Percentiles rank a stretch among this genome's conserved stretches.
Conservation (phyloP, 192 early-diverging fungal genomes). For the Linnemannia exigua region DNA sequence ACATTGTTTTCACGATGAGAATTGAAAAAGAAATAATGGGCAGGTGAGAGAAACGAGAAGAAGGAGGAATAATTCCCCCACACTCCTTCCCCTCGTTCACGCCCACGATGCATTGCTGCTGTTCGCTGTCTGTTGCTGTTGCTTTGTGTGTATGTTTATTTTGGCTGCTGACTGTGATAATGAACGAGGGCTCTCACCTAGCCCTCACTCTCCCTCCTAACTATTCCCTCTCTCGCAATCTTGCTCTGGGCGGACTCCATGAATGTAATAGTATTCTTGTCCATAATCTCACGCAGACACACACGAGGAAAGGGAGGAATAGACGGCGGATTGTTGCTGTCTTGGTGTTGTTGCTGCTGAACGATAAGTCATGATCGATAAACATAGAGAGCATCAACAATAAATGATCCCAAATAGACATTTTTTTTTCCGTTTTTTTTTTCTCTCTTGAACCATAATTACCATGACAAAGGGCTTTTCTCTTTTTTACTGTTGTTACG, state of each 20-base stretch:
- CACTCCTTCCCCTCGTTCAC: background rate
- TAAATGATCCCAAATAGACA: background rate
- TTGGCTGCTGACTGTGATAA: background rate
- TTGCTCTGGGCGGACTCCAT: background rate
- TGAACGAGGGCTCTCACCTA: background rate
- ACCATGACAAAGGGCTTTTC: conserved; percentile 1
- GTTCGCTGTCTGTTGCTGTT: background rate
- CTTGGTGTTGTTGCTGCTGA: too few species aligned
- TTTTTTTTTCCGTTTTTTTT: background rate
- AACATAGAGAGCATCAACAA: background rate
- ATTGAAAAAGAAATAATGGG: background rate
- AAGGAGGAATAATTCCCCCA: background rate
- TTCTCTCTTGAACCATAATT: background rate
- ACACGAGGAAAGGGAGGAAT: too few species aligned
- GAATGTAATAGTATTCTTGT: too few species aligned
- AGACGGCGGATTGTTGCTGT: too few species aligned
- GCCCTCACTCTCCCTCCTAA: background rate
- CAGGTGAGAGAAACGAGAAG: background rate
- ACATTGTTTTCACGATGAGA: too few species aligned
- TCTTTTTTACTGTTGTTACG: too few species aligned
- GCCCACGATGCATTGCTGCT: background rate
- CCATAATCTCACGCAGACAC: too few species aligned
- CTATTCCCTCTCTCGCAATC: background rate
- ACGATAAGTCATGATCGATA: too few species aligned
- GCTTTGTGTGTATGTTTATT: background rate